phyloP scores from a whole-genome alignment of 2,329 filamentous ascomycete species.

The Penicillium aurantiogriseum region DNA sequence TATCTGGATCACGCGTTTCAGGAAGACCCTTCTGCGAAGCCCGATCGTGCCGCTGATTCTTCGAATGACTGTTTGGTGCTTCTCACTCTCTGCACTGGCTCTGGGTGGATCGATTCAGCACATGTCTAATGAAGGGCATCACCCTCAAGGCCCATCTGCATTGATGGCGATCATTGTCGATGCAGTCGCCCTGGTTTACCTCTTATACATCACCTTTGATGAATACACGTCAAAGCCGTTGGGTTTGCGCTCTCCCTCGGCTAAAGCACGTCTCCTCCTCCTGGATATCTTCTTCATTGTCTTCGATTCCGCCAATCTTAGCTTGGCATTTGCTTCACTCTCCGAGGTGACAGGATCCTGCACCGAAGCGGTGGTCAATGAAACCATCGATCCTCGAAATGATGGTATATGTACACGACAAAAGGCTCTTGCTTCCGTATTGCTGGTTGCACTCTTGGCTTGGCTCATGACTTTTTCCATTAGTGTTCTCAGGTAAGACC shows the following conservation, averaged over 20 bases:
- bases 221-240: slow-evolving; percentile 94
- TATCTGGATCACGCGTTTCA: slow-evolving; percentile 59
- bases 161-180: slow-evolving; percentile 89
- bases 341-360: slow-evolving; percentile 61
- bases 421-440: slow-evolving; percentile 71
- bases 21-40: slow-evolving; percentile 70
- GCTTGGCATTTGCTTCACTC: slow-evolving; percentile 82
- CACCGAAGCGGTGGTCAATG: slow-evolving; percentile 48
- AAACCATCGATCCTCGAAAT: slow-evolving; percentile 34
- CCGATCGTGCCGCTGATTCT: slow-evolving; percentile 83
- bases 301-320: slow-evolving; percentile 90
- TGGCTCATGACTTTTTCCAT: slow-evolving; percentile 90
- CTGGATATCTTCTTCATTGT: slow-evolving; percentile 96
- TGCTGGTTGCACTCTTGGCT: slow-evolving; percentile 78
- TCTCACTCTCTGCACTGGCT: slow-evolving; percentile 77
- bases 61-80: slow-evolving; percentile 76
- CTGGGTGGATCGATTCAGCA: slow-evolving; percentile 73
- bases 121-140: slow-evolving; percentile 50
- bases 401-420: slow-evolving; percentile 60
- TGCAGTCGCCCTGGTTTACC: slow-evolving; percentile 82
- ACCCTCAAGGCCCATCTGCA: slow-evolving; percentile 69
- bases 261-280: slow-evolving; percentile 86
- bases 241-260: slow-evolving; percentile 75
- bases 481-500: slow-evolving; percentile 66
- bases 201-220: slow-evolving; percentile 90